Conservation (phyloP, 805 yeast genomes). For the Yamadazyma scolyti region DNA sequence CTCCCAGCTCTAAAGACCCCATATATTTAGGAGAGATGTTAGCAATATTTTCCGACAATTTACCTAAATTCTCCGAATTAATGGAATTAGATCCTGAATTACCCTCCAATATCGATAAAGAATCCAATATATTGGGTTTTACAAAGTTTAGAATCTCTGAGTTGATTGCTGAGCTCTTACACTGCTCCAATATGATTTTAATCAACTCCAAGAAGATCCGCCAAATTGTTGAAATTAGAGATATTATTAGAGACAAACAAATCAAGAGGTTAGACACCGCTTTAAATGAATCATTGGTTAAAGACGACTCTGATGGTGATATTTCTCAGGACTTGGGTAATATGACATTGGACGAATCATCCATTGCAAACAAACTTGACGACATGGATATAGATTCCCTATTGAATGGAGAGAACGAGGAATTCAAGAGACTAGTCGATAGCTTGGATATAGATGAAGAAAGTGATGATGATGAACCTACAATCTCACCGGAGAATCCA, state of each 20-base stretch:
- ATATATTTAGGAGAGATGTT: slow-evolving; percentile 87
- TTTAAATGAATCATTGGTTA: slow-evolving; percentile 20
- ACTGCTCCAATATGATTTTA: slow-evolving; percentile 95
- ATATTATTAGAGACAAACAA: slow-evolving; percentile 49
- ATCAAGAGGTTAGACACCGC: slow-evolving; percentile 44
- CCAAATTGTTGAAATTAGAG: slow-evolving; percentile 64
- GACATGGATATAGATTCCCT: slow-evolving; percentile 15
- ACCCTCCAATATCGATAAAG: slow-evolving; percentile 12
- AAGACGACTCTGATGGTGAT: slow-evolving; percentile 13
- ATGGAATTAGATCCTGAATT: slow-evolving; percentile 37
- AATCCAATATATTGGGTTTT: slow-evolving; percentile 66
- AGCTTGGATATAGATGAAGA: slow-evolving; percentile 27
- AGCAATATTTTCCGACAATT: slow-evolving; percentile 67
- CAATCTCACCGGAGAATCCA: slow-evolving; percentile 40
- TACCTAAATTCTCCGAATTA: slow-evolving; percentile 66
- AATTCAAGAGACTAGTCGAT: slow-evolving; percentile 19
- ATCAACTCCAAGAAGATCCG: slow-evolving; percentile 77
- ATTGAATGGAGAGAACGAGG: slow-evolving; percentile 15
- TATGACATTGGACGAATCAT: slow-evolving; percentile 30
- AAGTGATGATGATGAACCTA: slow-evolving; percentile 44
- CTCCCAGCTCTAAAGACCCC: slow-evolving; percentile 91
- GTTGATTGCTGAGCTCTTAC: slow-evolving; percentile 87
- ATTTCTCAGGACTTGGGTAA: slow-evolving; percentile 37
- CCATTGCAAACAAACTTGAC: slow-evolving; percentile 13
- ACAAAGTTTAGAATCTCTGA: slow-evolving; percentile 90